Evolutionary conservation across 306 rosid genomes (phyloP).

Genomic region (Vachellia pachyceras): DNA sequence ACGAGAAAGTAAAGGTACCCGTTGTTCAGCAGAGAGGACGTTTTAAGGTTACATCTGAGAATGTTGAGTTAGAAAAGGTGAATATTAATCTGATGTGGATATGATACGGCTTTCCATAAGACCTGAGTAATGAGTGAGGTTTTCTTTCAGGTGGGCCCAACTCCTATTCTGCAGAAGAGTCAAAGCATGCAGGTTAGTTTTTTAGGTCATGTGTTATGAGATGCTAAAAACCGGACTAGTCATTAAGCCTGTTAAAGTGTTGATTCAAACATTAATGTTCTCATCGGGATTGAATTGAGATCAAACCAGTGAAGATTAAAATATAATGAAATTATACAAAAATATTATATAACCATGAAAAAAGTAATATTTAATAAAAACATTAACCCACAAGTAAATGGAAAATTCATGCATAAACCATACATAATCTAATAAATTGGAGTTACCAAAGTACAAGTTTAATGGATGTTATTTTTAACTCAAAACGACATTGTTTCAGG

Average conservation of each 20-base stretch:
- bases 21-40: slow-evolving; percentile 98
- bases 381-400: no score
- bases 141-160: slow-evolving; percentile 65
- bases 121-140: slow-evolving; percentile 31
- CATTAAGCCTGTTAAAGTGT: no score
- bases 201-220: background rate
- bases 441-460: background rate
- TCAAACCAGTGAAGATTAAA: background rate
- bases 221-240: background rate
- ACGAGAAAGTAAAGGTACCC: slow-evolving; percentile 86
- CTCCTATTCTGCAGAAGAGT: slow-evolving; percentile 86
- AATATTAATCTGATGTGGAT: slow-evolving; percentile 13
- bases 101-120: slow-evolving; percentile 32
- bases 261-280: background rate
- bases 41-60: slow-evolving; percentile 96
- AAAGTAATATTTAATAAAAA: no score
- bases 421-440: background rate
- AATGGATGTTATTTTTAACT: background rate
- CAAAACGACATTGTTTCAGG: background rate
- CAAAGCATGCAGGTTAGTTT: slow-evolving; percentile 92
- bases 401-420: background rate
- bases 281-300: background rate
- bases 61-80: slow-evolving; percentile 85
- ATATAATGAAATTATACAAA: no score
- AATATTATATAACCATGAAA: no score